Conservation (phyloP, 495 filamentous ascomycete genomes). For the Symbiotaphrina buchneri region DNA sequence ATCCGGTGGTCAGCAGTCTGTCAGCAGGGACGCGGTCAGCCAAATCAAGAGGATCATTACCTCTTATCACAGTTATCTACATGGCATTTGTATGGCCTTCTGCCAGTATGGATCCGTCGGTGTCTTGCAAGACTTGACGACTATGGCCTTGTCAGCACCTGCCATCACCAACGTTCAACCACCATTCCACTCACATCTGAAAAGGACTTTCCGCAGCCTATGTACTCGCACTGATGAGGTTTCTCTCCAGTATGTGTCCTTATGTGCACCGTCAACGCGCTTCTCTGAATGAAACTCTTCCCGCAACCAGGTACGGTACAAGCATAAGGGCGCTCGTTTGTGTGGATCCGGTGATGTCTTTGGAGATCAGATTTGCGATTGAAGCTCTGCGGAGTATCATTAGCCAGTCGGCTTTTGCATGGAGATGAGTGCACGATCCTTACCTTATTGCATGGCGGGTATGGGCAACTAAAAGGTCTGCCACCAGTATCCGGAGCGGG, state of each 20-base stretch:
- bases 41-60: conserved; percentile 17
- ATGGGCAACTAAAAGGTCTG: too few relatives aligned
- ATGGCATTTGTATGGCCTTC: conserved; percentile 62
- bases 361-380: conserved; percentile 85
- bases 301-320: conserved; percentile 48
- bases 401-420: too few relatives aligned
- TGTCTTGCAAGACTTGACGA: conserved; percentile 76
- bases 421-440: too few relatives aligned
- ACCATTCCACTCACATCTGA: conserved; percentile 38
- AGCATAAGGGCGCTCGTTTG: conserved; percentile 65
- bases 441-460: too few relatives aligned
- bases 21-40: neutral
- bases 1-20: conserved; percentile 3
- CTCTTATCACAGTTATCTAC: conserved; percentile 62
- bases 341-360: conserved; percentile 76
- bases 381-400: too few relatives aligned
- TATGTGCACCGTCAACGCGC: conserved; percentile 68
- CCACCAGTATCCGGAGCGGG: too few relatives aligned
- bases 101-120: conserved; percentile 70
- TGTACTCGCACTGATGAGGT: conserved; percentile 60
- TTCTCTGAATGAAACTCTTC: conserved; percentile 81
- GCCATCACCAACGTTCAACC: neutral
- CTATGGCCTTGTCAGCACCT: too few relatives aligned
- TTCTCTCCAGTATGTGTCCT: conserved; percentile 82
- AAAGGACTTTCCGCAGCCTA: conserved; percentile 66